phyloP scores from a whole-genome alignment of 1,284 basidiomycete species.

The Cryptococcus sp. region DNA sequence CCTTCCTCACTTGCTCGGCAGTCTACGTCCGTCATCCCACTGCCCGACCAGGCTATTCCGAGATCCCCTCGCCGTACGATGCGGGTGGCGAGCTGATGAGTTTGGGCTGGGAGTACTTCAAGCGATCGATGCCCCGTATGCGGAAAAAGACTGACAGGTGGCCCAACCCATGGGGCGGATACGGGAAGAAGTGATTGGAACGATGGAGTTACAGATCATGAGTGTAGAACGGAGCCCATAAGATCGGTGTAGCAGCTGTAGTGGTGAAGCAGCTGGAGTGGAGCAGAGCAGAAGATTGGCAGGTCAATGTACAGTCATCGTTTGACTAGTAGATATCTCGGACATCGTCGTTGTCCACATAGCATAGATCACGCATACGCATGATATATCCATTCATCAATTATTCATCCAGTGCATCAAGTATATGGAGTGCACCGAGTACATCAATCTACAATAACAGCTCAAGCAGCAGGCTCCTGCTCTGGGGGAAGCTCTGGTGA shows the following conservation, averaged over 20 bases:
- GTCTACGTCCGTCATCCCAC: conserved; percentile 96
- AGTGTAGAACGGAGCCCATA: too few species aligned
- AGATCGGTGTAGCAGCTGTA: too few species aligned
- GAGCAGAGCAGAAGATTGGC: neutral
- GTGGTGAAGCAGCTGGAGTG: too few species aligned
- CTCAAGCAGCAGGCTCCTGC: conserved; percentile 21
- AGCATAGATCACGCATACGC: neutral
- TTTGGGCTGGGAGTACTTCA: conserved; percentile 88
- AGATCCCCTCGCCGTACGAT: conserved; percentile 90
- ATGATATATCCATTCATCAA: neutral
- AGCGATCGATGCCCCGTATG: conserved; percentile 63
- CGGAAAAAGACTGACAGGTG: conserved; percentile 65
- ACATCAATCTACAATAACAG: conserved; percentile 10
- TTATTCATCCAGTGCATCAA: neutral
- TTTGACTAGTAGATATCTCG: too few species aligned
- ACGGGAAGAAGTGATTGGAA: conserved; percentile 27
- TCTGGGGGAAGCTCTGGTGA: conserved; percentile 58
- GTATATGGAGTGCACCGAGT: neutral
- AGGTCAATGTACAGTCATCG: neutral
- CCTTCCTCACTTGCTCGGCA: conserved; percentile 86
- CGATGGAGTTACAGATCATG: too few species aligned
- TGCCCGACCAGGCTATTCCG: conserved; percentile 85
- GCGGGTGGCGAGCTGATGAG: conserved; percentile 88
- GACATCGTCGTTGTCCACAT: too few species aligned
- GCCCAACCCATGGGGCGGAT: conserved; percentile 59